Conservation (phyloP, 2,329 filamentous ascomycete species). For the Myriosclerotinia curreyana region DNA sequence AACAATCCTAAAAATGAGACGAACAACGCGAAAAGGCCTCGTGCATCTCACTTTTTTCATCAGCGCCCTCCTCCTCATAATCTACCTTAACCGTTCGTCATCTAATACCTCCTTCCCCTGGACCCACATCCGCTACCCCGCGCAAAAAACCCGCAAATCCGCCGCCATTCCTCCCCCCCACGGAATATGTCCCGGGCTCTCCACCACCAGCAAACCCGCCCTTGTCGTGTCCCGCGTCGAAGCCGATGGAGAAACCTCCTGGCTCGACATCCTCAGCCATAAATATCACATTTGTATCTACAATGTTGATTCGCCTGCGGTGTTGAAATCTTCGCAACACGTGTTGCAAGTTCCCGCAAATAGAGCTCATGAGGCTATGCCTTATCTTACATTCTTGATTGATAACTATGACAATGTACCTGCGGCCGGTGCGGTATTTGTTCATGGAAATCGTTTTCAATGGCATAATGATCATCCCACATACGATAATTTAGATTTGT, state of each 20-base stretch:
- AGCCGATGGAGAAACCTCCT: constrained; percentile 44
- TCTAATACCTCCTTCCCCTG: constrained; percentile 42
- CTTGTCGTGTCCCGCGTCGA: constrained; percentile 45
- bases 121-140: constrained; percentile 44
- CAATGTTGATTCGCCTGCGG: constrained; percentile 40
- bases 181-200: constrained; percentile 46
- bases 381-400: constrained; percentile 47
- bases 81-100: constrained; percentile 40
- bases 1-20: constrained; percentile 37
- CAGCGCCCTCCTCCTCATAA: constrained; percentile 39
- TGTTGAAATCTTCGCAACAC: constrained; percentile 32
- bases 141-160: constrained; percentile 31
- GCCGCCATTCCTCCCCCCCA: constrained; percentile 39
- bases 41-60: constrained; percentile 41
- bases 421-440: constrained; percentile 42
- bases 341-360: constrained; percentile 46
- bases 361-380: constrained; percentile 47
- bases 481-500: constrained; percentile 47
- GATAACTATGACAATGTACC: constrained; percentile 46
- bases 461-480: constrained; percentile 46
- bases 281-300: constrained; percentile 49
- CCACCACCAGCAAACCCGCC: constrained; percentile 43
- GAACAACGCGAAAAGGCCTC: constrained; percentile 40
- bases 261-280: constrained; percentile 42
- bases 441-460: constrained; percentile 45